Base-by-base conservation (phyloP, 2,329 filamentous ascomycete species). In the Aureobasidium sp. region DNA sequence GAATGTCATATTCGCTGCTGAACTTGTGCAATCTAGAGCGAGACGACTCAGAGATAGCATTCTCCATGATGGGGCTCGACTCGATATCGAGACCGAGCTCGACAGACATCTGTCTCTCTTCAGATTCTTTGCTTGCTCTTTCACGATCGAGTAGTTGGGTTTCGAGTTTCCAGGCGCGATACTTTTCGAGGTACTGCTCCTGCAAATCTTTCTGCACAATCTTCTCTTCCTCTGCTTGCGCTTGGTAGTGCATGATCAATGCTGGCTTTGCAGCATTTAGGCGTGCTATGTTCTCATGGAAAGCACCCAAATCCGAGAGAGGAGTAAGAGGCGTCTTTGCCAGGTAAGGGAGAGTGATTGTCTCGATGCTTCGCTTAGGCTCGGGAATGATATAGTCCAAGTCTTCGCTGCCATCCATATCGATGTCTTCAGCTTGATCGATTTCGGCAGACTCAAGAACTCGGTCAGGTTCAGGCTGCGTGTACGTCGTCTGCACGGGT, bases 1-100 rank as follows among this genome's bases (percentile, higher is more conserved):
- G 85, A 7, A 91, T 72, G 62, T 92, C 88, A 55, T 87, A 83
- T 68, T 92, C 88, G 17, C 86, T 88, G 15, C 83, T 85, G 69
- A 84, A 88, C 80, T 81, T 58, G 70, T 77, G 63, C 65, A 73
- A 64, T 29, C 81, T 76, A 63, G 82, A 76, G 6, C 81, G 78
- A 31, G 69, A 65, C 69, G 69, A 65, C 69, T 88, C 84, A 0
- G 79, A 77, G 63, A 80, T 83, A 2, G 80, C 71, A 62, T 67
- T 61, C 11, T 64, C 63, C 10, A 65, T 53, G 17, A 66, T 60
- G 9, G 69, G 67, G 33, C 68, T 64, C 45, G 55, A 43, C 21
- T 86, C 85, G 15, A 79, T 75, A 7, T 81, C 77, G 1, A 66
- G 66, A 7, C 60, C 65, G 40, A 69, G 68, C 47, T 74, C 72